Percentiles rank a stretch among this genome's conserved stretches.
These are phyloP conservation scores for Backusella parvicylindrica DNA, from an alignment of 192 early-diverging fungal genomes.

Conservation along the genomic window DNA sequence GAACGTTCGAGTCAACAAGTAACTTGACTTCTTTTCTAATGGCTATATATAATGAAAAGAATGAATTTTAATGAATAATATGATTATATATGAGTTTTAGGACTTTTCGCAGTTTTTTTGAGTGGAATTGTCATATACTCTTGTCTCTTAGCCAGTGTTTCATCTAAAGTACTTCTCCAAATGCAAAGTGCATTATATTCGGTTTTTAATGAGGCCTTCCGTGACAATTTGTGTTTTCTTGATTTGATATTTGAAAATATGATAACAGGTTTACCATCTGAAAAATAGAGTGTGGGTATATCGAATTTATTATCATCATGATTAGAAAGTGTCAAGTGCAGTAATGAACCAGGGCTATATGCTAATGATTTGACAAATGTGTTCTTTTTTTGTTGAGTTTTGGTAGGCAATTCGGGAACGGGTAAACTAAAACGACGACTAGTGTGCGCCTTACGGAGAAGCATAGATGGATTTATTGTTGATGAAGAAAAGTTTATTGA, in stretches of 20 bases:
- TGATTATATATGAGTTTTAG: not conserved
- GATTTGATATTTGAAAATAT: slow-evolving; percentile 4
- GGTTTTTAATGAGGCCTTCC: not conserved
- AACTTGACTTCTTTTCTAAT: not conserved
- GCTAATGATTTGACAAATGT: not conserved
- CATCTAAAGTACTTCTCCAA: slow-evolving; percentile 9
- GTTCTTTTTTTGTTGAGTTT: not conserved
- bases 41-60: not conserved
- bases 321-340: not conserved
- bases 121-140: not conserved
- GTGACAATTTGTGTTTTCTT: not conserved
- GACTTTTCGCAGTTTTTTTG: not conserved
- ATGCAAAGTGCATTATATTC: slow-evolving; percentile 15
- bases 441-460: not conserved
- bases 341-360: not conserved
- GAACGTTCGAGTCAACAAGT: slow-evolving; percentile 15
- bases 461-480: not conserved
- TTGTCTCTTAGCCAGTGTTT: not conserved
- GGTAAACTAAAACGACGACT: not conserved
- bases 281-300: not conserved
- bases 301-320: not conserved
- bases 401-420: not conserved
- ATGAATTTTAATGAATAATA: not conserved
- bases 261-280: not conserved
- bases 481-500: not conserved